Evolutionary conservation across 768 basidiomycete species (phyloP).

Genomic region (Russula sp.): DNA sequence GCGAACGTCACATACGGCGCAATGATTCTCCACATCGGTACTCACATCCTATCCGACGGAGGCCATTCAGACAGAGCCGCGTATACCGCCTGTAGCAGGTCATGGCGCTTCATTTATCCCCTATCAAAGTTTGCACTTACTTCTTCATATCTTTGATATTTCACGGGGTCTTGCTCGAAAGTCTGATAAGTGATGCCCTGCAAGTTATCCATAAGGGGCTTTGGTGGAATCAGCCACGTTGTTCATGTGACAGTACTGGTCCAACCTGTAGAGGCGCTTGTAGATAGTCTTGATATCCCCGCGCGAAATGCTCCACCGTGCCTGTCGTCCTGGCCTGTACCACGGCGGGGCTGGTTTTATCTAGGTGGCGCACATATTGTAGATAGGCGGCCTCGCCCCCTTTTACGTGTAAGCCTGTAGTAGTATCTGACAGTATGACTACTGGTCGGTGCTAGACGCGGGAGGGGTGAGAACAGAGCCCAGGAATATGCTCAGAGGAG

Average conservation of each 20-base stretch:
- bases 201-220: conserved; percentile 97
- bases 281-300: conserved; percentile 91
- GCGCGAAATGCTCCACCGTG: conserved; percentile 84
- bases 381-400: conserved; percentile 86
- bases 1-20: background rate
- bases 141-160: conserved; percentile 94
- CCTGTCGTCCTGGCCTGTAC: conserved; percentile 59
- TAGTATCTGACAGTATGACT: conserved; percentile 72
- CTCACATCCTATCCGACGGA: conserved; percentile 56
- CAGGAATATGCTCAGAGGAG: background rate
- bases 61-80: conserved; percentile 72
- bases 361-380: conserved; percentile 81
- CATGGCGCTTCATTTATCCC: background rate
- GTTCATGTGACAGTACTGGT: conserved; percentile 16
- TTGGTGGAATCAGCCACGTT: conserved; percentile 1
- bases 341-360: conserved; percentile 66
- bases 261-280: conserved; percentile 89
- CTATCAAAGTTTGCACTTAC: conserved; percentile 34
- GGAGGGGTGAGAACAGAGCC: conserved; percentile 10
- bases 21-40: conserved; percentile 10
- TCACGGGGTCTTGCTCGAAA: conserved; percentile 96
- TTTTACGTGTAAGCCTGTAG: conserved; percentile 55
- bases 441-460: conserved; percentile 70
- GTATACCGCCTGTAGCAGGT: conserved; percentile 58
- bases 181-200: conserved; percentile 95